Evolutionary conservation across 2,329 filamentous ascomycete genomes (phyloP), one percentile per base, ranked within the genome.

Genomic region (Fusarium liriodendri): DNA sequence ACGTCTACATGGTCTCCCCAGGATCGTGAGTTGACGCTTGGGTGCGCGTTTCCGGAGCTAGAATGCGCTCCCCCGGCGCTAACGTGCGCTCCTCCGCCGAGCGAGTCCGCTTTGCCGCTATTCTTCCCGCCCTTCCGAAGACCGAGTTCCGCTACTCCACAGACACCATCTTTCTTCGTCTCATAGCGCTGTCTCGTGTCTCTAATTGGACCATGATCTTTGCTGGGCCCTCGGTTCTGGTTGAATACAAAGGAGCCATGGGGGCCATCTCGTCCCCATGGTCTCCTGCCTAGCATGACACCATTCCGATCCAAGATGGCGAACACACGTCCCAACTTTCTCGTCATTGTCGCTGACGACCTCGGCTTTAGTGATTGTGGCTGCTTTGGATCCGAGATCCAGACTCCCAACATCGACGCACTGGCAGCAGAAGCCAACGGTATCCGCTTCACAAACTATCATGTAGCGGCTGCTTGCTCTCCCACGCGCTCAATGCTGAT

Each of bases 401-500:
- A 72, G 16, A 82, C 81, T 0, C 79, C 81, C 9, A 75, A 80
- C 14, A 77, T 82, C 13, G 76, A 80, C 38, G 67, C 60, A 16
- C 72, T 81, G 1, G 85, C 87, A 2, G 81, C 84, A 16, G 78
- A 80, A 50, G 74, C 72, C 11, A 79, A 80, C 64, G 87, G 89
- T 27, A 80, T 92, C n/a, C 87, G 89, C 7, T 90, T 92, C 76
- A 92, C 89, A 0, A 88, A 91, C 75, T 92, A 91, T 79, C 90
- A 92, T 76, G 88, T 89, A 1, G 90, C 91, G 0, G 88, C 90
- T 4, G 90, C 90, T 62, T 92, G 90, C 80, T 91, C 89, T 61
- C 91, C 91, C 2, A 90, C 89, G 4, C 84, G 90, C 38, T 88
- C 90, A n/a, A 92, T 92, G 90, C 87, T 92, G 73, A 88, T 92